phyloP scores from a whole-genome alignment of 306 rosid species.

The Lupinus albus region DNA sequence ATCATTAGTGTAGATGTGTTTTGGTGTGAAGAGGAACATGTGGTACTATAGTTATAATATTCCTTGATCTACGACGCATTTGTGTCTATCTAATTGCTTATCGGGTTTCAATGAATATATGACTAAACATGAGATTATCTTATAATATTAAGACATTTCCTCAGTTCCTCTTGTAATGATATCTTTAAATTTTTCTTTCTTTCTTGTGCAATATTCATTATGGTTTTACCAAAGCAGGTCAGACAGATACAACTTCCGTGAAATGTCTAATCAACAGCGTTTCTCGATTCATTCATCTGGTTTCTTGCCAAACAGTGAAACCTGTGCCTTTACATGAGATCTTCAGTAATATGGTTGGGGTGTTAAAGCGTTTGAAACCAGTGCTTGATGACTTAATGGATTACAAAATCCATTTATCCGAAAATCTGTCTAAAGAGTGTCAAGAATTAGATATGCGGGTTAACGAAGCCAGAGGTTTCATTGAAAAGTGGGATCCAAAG shows the following conservation, averaged over 20 bases:
- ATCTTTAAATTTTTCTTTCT: constrained; percentile 17
- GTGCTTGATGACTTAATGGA: constrained; percentile 78
- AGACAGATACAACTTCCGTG: constrained; percentile 64
- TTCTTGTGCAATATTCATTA: constrained; percentile 24
- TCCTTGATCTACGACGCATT: no score
- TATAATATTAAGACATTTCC: no score
- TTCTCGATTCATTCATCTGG: constrained; percentile 85
- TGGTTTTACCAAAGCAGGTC: constrained; percentile 59
- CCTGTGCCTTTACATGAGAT: constrained; percentile 70
- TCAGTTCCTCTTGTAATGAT: not conserved
- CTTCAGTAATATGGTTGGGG: constrained; percentile 63
- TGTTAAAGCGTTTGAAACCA: constrained; percentile 78
- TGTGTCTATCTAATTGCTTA: not conserved
- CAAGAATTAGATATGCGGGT: constrained; percentile 71
- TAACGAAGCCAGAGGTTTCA: constrained; percentile 75
- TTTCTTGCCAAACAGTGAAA: constrained; percentile 73
- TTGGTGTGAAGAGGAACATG: constrained; percentile 31
- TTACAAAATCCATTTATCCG: constrained; percentile 55
- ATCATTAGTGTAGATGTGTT: constrained; percentile 29
- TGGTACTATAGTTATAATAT: no score
- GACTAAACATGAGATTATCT: constrained; percentile 9
- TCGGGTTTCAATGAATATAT: constrained; percentile 8
- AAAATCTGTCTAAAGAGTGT: constrained; percentile 62
- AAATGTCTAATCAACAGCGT: constrained; percentile 92
- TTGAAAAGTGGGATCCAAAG: constrained; percentile 84